Evolutionary conservation across 1,284 basidiomycete genomes (phyloP).

Genomic region (Melampsora larici-populina): DNA sequence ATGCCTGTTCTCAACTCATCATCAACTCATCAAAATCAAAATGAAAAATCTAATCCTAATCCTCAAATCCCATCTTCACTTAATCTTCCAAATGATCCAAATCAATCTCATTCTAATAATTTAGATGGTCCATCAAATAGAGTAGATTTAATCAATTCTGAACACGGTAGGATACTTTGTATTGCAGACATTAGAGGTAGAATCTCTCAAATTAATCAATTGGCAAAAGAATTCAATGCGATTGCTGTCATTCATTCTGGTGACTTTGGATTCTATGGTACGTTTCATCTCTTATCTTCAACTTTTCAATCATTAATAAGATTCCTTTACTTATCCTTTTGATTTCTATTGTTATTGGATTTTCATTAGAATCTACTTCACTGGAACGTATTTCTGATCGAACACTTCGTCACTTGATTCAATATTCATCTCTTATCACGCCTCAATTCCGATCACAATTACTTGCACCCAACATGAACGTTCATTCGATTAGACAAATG

Average conservation of each 20-base stretch:
- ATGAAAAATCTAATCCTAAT: no score
- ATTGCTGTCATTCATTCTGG: constrained; percentile 95
- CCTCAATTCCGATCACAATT: constrained; percentile 75
- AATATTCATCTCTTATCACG: constrained; percentile 94
- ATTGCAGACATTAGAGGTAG: constrained; percentile 89
- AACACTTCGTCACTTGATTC: constrained; percentile 85
- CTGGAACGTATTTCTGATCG: constrained; percentile 50
- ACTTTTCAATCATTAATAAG: not conserved
- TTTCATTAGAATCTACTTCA: constrained; percentile 46
- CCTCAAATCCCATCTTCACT: no score
- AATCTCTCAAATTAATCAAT: constrained; percentile 73
- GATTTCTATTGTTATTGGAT: not conserved
- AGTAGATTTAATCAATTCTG: constrained; percentile 48
- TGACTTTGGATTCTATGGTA: constrained; percentile 97
- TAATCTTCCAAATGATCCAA: not conserved
- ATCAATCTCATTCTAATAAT: not conserved
- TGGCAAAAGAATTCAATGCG: constrained; percentile 83
- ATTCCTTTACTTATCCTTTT: not conserved
- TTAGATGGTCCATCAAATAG: constrained; percentile 43
- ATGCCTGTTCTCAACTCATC: no score
- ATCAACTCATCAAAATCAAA: no score
- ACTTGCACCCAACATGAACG: constrained; percentile 46
- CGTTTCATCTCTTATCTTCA: constrained; percentile 55
- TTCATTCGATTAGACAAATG: constrained; percentile 47
- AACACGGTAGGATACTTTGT: constrained; percentile 77